Evolutionary conservation across 2,329 filamentous ascomycete genomes (phyloP).

Genomic region (Bipolaris zeicola): DNA sequence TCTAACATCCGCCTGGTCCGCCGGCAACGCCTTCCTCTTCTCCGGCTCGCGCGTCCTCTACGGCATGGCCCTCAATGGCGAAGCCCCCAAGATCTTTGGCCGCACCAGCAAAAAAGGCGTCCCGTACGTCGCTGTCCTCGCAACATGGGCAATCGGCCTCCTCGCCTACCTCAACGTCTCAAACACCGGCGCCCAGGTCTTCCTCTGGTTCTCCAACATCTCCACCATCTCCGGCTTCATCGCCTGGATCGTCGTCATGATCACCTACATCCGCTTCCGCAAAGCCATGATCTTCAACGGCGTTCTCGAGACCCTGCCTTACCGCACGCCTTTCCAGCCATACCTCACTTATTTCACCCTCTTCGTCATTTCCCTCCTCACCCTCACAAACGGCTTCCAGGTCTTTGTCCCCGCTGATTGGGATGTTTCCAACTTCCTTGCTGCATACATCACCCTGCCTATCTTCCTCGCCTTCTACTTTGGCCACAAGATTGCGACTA

Average conservation of each 20-base stretch:
- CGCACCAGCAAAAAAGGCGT: slow-evolving; percentile 53
- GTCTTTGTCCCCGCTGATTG: slow-evolving; percentile 62
- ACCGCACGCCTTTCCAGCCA: slow-evolving; percentile 55
- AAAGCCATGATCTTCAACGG: slow-evolving; percentile 54
- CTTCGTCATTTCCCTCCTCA: slow-evolving; percentile 52
- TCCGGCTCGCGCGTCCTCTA: slow-evolving; percentile 59
- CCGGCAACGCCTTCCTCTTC: slow-evolving; percentile 71
- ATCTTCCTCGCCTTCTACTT: slow-evolving; percentile 45
- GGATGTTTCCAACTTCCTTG: slow-evolving; percentile 56
- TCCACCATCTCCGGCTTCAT: slow-evolving; percentile 64
- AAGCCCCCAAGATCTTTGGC: slow-evolving; percentile 59
- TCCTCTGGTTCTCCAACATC: slow-evolving; percentile 74
- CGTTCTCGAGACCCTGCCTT: slow-evolving; percentile 62
- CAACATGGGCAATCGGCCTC: slow-evolving; percentile 50
- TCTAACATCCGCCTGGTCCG: slow-evolving; percentile 73
- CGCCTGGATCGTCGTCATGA: slow-evolving; percentile 61
- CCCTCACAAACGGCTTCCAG: slow-evolving; percentile 45
- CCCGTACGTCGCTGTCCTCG: slow-evolving; percentile 47
- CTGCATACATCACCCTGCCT: slow-evolving; percentile 55
- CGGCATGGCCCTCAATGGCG: slow-evolving; percentile 54
- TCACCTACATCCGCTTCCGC: slow-evolving; percentile 66
- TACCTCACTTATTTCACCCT: slow-evolving; percentile 65
- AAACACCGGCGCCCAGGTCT: slow-evolving; percentile 56
- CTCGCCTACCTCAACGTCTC: slow-evolving; percentile 59
- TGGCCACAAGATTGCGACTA: slow-evolving; percentile 42